These are phyloP conservation scores for Starmerella bombi DNA, from an alignment of 805 yeast species.

Conservation along the genomic window DNA sequence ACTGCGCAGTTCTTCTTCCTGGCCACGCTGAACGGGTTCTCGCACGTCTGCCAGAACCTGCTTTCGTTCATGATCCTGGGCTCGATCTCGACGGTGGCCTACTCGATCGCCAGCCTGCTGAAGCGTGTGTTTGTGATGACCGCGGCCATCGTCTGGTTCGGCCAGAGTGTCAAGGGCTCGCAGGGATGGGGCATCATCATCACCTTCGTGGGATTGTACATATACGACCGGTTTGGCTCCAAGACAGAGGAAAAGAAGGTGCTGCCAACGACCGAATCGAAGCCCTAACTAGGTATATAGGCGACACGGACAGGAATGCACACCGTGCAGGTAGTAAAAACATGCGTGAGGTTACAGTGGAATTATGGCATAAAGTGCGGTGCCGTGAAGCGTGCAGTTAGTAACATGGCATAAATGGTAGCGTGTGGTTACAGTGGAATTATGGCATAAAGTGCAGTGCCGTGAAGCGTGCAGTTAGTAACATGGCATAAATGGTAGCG, in stretches of 20 bases:
- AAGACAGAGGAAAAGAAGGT: constrained; percentile 9
- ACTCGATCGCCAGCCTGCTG: constrained; percentile 76
- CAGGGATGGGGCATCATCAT: constrained; percentile 33
- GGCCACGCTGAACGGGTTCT: constrained; percentile 51
- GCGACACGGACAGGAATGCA: neutral
- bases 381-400: too few relatives aligned
- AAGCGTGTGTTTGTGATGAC: constrained; percentile 76
- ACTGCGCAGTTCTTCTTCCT: constrained; percentile 34
- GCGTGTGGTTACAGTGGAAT: too few relatives aligned
- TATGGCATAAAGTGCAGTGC: too few relatives aligned
- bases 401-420: too few relatives aligned
- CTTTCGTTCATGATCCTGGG: constrained; percentile 73
- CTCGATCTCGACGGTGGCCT: constrained; percentile 68
- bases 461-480: too few relatives aligned
- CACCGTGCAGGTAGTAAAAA: neutral
- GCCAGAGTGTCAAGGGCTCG: constrained; percentile 30
- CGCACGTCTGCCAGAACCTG: constrained; percentile 69
- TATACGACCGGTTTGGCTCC: constrained; percentile 32
- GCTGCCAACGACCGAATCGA: constrained; percentile 2
- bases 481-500: too few relatives aligned
- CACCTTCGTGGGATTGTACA: constrained; percentile 31
- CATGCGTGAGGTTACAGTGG: too few relatives aligned
- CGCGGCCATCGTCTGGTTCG: constrained; percentile 56
- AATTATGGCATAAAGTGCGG: too few relatives aligned
- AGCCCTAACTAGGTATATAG: neutral